Conservation (phyloP, 2,329 filamentous ascomycete species). For the Albophoma yamanashiensis region DNA sequence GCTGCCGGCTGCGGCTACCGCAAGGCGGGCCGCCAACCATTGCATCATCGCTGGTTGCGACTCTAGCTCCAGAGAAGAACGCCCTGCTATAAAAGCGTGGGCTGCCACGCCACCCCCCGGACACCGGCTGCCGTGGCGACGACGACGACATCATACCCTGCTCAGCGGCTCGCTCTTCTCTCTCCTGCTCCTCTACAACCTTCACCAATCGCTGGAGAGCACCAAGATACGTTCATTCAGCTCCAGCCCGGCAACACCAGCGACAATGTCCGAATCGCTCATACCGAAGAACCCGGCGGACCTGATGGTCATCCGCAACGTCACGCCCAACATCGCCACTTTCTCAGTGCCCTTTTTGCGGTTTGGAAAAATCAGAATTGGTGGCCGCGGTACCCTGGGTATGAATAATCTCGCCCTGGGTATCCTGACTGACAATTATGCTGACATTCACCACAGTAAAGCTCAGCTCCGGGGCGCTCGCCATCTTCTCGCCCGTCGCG, state of each 20-base stretch:
- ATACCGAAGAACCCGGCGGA: constrained; percentile 62
- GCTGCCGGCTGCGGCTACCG: neutral
- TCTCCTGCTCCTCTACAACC: neutral
- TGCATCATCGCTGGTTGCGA: neutral
- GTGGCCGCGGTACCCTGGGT: constrained; percentile 81
- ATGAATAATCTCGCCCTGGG: constrained; percentile 14
- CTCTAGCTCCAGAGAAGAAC: neutral
- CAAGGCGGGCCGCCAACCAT: neutral
- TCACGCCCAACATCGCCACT: constrained; percentile 70
- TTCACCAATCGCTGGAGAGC: neutral
- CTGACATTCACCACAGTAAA: constrained; percentile 43
- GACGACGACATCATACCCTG: neutral
- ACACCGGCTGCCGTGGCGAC: neutral
- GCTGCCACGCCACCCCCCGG: neutral
- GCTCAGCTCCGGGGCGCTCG: constrained; percentile 65
- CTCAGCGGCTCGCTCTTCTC: neutral
- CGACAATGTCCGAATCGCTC: constrained; percentile 49
- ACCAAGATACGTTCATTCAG: neutral
- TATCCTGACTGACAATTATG: neutral
- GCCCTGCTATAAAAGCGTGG: neutral
- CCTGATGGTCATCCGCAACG: constrained; percentile 81
- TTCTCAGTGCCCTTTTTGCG: constrained; percentile 77
- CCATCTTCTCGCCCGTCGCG: constrained; percentile 85
- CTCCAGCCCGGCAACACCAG: neutral
- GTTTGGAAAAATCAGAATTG: constrained; percentile 69